Evolutionary conservation across 2,329 filamentous ascomycete species (phyloP).

Genomic region (Gyromitra esculenta): DNA sequence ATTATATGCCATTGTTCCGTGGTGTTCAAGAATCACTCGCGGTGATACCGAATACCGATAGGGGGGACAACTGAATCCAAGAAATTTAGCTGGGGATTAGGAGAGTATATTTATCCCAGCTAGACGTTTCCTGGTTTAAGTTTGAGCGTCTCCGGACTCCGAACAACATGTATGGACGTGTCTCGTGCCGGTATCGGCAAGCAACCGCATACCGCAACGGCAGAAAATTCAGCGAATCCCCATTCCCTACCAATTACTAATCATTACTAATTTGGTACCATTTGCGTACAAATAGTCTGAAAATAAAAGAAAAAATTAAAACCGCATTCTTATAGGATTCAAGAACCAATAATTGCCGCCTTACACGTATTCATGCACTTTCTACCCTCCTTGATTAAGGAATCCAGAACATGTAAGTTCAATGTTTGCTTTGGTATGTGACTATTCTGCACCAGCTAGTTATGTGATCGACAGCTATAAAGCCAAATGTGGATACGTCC

Average conservation of each 20-base stretch:
- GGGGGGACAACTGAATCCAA: not conserved
- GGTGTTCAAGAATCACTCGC: not conserved
- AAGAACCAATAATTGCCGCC: too few relatives aligned
- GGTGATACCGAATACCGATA: not conserved
- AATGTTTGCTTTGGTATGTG: too few relatives aligned
- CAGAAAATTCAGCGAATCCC: not conserved
- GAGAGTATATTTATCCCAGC: not conserved
- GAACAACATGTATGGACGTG: too few relatives aligned
- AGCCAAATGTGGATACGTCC: not conserved
- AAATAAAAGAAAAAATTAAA: too few relatives aligned
- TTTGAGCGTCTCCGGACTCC: too few relatives aligned
- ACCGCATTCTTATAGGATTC: too few relatives aligned
- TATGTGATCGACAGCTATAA: not conserved
- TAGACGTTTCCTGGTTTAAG: too few relatives aligned
- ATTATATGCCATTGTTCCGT: conserved; percentile 19
- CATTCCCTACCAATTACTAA: too few relatives aligned
- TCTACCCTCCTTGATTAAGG: not conserved
- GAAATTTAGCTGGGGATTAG: not conserved
- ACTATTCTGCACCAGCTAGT: not conserved
- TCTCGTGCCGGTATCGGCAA: not conserved
- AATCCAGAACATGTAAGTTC: too few relatives aligned
- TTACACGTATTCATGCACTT: not conserved
- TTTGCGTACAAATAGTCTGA: too few relatives aligned
- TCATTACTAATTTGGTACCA: too few relatives aligned
- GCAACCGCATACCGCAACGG: not conserved